Percentiles rank a stretch among this genome's conserved stretches.
These are phyloP conservation scores for Chaetomium sp. DNA, from an alignment of 2,329 filamentous ascomycete genomes.

Conservation along the genomic window DNA sequence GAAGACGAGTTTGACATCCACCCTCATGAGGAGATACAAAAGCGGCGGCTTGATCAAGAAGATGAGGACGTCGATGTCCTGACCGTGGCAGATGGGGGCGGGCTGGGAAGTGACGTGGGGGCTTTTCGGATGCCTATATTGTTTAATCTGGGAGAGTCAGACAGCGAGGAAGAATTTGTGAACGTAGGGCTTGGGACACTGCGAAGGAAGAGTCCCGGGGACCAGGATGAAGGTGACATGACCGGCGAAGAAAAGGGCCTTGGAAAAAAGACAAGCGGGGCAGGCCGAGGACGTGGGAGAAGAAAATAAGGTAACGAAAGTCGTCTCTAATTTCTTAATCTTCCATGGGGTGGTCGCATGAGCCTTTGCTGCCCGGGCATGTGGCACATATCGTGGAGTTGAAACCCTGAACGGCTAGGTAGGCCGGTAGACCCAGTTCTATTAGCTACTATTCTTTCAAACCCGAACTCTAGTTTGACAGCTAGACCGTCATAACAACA, in stretches of 20 bases:
- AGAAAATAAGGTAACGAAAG: conserved; percentile 29
- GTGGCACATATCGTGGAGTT: too few species aligned
- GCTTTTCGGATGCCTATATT: conserved; percentile 85
- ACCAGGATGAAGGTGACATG: conserved; percentile 57
- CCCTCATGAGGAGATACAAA: conserved; percentile 87
- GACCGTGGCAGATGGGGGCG: conserved; percentile 60
- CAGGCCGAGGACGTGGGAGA: conserved; percentile 33
- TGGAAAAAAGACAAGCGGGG: conserved; percentile 36
- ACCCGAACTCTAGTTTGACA: too few species aligned
- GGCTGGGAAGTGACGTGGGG: conserved; percentile 47
- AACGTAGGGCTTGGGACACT: conserved; percentile 71
- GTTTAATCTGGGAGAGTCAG: conserved; percentile 87
- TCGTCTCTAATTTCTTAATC: too few species aligned
- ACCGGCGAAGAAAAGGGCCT: conserved; percentile 37
- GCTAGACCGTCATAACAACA: too few species aligned
- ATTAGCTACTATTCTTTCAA: too few species aligned
- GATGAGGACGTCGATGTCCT: conserved; percentile 91
- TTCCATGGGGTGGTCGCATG: too few species aligned
- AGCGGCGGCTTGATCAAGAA: conserved; percentile 81
- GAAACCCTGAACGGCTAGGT: too few species aligned
- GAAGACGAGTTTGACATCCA: conserved; percentile 99
- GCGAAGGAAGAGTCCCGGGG: conserved; percentile 75
- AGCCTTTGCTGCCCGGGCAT: too few species aligned
- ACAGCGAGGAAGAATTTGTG: conserved; percentile 85
- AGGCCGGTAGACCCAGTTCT: too few species aligned